Evolutionary conservation across 2,329 filamentous ascomycete species (phyloP).

Genomic region (Paraconiothyrium sp.): DNA sequence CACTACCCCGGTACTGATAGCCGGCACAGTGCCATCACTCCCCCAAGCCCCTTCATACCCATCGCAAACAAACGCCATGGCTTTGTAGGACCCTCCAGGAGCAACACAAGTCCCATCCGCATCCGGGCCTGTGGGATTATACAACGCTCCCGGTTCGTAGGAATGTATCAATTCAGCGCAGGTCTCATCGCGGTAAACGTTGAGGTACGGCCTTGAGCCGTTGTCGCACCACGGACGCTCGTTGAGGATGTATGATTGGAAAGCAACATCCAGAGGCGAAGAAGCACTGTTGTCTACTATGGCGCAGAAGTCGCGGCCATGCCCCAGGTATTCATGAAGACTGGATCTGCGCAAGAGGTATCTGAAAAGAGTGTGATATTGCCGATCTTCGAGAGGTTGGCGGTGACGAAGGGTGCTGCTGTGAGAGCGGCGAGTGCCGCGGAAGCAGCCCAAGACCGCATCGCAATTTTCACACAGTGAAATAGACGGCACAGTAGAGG

Average conservation of each 20-base stretch:
- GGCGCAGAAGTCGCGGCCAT: conserved; percentile 1
- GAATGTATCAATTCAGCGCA: conserved; percentile 1
- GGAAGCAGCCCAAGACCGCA: neutral
- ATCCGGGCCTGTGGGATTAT: neutral
- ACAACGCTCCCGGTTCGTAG: neutral
- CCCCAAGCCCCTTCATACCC: neutral
- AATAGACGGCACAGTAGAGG: neutral
- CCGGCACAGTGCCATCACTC: neutral
- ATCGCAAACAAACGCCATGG: conserved; percentile 6
- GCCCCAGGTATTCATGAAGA: conserved; percentile 1
- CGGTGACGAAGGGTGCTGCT: neutral
- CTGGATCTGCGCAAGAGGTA: neutral
- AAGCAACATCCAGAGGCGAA: neutral
- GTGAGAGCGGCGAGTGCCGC: conserved; percentile 1
- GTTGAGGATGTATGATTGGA: conserved; percentile 6
- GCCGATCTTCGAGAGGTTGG: neutral
- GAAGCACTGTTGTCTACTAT: neutral
- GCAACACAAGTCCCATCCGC: conserved; percentile 4
- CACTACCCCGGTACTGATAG: neutral
- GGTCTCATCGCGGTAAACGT: neutral
- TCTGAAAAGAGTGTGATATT: conserved; percentile 12
- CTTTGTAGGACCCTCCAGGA: neutral
- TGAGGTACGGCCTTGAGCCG: conserved; percentile 6
- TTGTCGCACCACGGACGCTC: conserved; percentile 7
- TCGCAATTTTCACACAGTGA: neutral